Evolutionary conservation across 345 rosid species (phyloP).

Genomic region (Firmiana major): DNA sequence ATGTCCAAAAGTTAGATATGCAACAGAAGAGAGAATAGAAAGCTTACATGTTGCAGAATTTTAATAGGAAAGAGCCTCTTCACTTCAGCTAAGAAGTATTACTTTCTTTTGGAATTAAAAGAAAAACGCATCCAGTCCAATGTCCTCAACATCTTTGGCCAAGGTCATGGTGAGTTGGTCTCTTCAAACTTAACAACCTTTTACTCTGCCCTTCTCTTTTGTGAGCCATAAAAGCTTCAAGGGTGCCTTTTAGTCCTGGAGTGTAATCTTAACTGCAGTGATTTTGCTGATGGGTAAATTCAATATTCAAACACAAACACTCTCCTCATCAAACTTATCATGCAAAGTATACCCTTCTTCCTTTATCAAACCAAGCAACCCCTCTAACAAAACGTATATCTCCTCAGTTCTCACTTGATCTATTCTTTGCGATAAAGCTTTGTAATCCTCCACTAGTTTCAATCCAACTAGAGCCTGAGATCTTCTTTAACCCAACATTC

Average conservation of each 20-base stretch:
- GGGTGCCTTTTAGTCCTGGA: not conserved
- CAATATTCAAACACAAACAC: constrained; percentile 9
- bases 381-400: constrained; percentile 38
- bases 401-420: constrained; percentile 37
- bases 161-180: not conserved
- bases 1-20: not conserved
- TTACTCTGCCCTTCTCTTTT: too few species aligned
- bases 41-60: not conserved
- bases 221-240: too few species aligned
- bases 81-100: not conserved
- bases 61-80: not conserved
- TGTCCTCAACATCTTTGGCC: constrained; percentile 1
- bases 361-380: constrained; percentile 41
- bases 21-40: not conserved
- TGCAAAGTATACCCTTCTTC: constrained; percentile 38
- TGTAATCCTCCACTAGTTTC: constrained; percentile 44
- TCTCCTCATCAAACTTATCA: constrained; percentile 32
- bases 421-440: constrained; percentile 43
- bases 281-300: not conserved
- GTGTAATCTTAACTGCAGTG: not conserved
- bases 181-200: not conserved
- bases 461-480: constrained; percentile 74
- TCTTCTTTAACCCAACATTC: constrained; percentile 62
- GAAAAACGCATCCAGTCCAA: not conserved
- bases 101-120: not conserved